Evolutionary conservation across 257 asterid species (phyloP), one percentile per base, ranked within the genome.

Genomic region (Pogostemon cablin): DNA sequence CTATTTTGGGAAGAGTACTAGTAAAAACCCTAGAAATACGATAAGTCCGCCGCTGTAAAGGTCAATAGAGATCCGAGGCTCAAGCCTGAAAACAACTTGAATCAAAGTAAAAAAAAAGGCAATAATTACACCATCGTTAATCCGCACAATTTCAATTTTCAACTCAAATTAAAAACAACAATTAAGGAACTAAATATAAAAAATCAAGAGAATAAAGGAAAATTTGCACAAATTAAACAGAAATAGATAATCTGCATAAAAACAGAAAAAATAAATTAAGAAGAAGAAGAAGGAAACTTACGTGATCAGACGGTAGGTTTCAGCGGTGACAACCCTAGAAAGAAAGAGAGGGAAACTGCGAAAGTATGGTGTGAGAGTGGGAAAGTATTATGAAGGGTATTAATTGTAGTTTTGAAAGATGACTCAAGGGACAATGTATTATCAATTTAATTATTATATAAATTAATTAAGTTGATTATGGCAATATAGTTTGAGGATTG

Each of bases 41-140:
- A 71, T 42, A 54, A 63, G 79, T 72, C 76, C 71, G 74, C 71
- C 83, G 77, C 86, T 60, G 72, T 65, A 63, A 60, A 71, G 74
- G 75, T 74, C 82, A 73, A 65, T 9, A 80, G 80, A 83, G 95
- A 87, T 89, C 93, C 92, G 87, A 74, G 80, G 81, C 79, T 70
- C 57, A 35, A 67, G 84, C 83, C 80, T 40, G 6, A 60, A 48
- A 56, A 72, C 82, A 78, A 49, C 74, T 52, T 85, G 67, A 63
- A 79, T 75, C 78, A 61, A 74, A 69, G 74, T 71, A 75, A 84
- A 69, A 66, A 25, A 4, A 57, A 44, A 44, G 10, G 58, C 69
- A 69, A 66, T 69, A 72, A 70, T 58, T 69, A 73, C 42, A 62
- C 57, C 67, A 69, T 68, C 73, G 65, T 77, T 25, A 77, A 71